A percentile compares a stretch with the other conserved stretches of the same genome.
Conservation (phyloP, 208 protist genomes). For the Leishmania arabica region DNA sequence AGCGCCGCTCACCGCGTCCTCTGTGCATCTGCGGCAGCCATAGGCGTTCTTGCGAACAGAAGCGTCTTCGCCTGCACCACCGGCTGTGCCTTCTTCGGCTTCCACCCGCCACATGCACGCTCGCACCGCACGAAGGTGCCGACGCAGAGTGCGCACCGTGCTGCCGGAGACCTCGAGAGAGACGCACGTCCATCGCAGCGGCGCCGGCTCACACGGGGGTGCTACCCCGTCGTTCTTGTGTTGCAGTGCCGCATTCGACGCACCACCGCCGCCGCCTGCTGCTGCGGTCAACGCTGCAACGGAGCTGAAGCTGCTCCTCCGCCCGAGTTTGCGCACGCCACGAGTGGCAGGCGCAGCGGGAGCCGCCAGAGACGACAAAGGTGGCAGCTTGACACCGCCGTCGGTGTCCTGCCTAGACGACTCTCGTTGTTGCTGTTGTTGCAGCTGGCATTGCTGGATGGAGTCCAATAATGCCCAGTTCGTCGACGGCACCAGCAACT, state of each 20-base stretch:
- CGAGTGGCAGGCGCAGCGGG: not conserved
- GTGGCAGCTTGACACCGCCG: conserved; percentile 6
- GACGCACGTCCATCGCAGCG: conserved; percentile 29
- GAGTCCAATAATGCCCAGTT: conserved; percentile 29
- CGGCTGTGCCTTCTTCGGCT: not conserved
- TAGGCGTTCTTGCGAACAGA: not conserved
- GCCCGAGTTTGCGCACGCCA: not conserved
- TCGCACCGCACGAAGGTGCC: conserved; percentile 26
- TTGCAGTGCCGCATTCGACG: not conserved
- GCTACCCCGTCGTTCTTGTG: conserved; percentile 10
- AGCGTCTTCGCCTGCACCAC: not conserved
- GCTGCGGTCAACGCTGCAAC: not conserved
- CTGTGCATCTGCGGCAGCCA: not conserved
- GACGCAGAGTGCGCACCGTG: conserved; percentile 17
- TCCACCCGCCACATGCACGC: conserved; percentile 22
- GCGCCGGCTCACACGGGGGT: not conserved
- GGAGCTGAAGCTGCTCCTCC: not conserved
- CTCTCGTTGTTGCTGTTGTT: conserved; percentile 2
- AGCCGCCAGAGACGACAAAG: not conserved
- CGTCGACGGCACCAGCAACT: conserved; percentile 29
- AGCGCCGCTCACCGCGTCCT: conserved; percentile 5
- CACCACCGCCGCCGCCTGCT: not conserved
- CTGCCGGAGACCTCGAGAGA: conserved; percentile 23
- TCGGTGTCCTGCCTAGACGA: conserved; percentile 1
- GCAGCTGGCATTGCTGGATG: conserved; percentile 21